These are phyloP conservation scores for Ogataea hybrid DNA, from an alignment of 1,139 yeast species.

Conservation along the genomic window DNA sequence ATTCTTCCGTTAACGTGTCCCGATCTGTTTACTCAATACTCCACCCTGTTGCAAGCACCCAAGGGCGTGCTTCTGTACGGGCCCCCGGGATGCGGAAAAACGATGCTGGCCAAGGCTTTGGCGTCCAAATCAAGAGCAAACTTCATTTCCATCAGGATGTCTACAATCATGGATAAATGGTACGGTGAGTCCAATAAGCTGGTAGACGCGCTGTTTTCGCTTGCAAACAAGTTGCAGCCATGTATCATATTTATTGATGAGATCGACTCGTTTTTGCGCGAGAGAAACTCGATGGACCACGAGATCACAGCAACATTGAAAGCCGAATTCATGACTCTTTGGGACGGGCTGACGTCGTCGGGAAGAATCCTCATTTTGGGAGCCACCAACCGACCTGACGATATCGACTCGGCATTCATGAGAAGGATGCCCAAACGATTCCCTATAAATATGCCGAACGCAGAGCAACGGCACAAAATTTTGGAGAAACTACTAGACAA, in stretches of 20 bases:
- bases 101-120: conserved; percentile 94
- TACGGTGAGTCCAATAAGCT: conserved; percentile 95
- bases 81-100: conserved; percentile 98
- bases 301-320: conserved; percentile 95
- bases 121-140: conserved; percentile 93
- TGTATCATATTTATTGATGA: conserved; percentile 96
- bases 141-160: conserved; percentile 89
- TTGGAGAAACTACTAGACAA: conserved; percentile 63
- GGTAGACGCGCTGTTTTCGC: conserved; percentile 88
- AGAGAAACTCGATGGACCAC: conserved; percentile 81
- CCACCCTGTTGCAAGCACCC: conserved; percentile 77
- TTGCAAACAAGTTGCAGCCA: conserved; percentile 89
- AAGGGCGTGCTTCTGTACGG: conserved; percentile 93
- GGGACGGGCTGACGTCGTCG: conserved; percentile 86
- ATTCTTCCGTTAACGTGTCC: conserved; percentile 84
- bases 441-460: conserved; percentile 71
- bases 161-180: conserved; percentile 97
- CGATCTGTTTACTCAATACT: conserved; percentile 58
- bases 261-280: conserved; percentile 90
- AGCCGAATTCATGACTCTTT: conserved; percentile 96
- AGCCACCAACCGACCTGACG: conserved; percentile 93
- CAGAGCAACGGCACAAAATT: conserved; percentile 67
- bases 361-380: conserved; percentile 89
- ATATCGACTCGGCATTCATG: conserved; percentile 88
- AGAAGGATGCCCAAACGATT: conserved; percentile 93